Base-by-base conservation (phyloP, 176 grass and related monocot species). In the Cenchrus purpureus region DNA sequence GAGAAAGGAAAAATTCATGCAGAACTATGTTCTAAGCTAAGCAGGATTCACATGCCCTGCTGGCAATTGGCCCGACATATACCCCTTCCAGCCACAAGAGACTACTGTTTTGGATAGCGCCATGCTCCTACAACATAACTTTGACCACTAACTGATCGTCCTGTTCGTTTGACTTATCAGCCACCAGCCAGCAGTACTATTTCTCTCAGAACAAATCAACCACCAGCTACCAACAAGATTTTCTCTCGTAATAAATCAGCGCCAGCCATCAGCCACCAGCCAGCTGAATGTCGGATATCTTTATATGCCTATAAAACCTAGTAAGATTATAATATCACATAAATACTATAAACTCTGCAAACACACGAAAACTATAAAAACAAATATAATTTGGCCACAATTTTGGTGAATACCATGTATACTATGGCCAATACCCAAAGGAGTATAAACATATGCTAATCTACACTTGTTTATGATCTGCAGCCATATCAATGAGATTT, bases 401-500 rank as follows among this genome's bases (percentile, higher is more conserved):
- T 29, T 64, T 64, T 64, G 61, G 25, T 5, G 25, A 29, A 48
- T 70, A 45, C 40, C 8, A 20, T 68, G 8, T 20, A 71, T 48
- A 71, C 44, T 19, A n/a, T 70, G 6, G 42, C 12, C 54, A 70
- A 28, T 11, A 66, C 40, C 40, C 20, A 51, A 44, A 67, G 49
- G 52, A 28, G 20, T 48, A 22, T 61, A 71, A 55, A 77, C 20
- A 49, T 2, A 63, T 77, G 58, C n/a, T 83, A 65, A 62, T 73
- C 19, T 65, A 12, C 42, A 46, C 68, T 48, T 6, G 67, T 61
- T 83, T 4, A 63, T 58, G 53, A 51, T 83, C 32, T 72, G 29
- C 4, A 53, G 32, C 40, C 46, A 55, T 78, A 71, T 40, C 74
- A 83, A 40, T 73, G 57, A 49, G 59, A 74, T 75, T 75, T 94